Conservation (phyloP, 1,139 yeast genomes). For the Saccharomyces hybrid region DNA sequence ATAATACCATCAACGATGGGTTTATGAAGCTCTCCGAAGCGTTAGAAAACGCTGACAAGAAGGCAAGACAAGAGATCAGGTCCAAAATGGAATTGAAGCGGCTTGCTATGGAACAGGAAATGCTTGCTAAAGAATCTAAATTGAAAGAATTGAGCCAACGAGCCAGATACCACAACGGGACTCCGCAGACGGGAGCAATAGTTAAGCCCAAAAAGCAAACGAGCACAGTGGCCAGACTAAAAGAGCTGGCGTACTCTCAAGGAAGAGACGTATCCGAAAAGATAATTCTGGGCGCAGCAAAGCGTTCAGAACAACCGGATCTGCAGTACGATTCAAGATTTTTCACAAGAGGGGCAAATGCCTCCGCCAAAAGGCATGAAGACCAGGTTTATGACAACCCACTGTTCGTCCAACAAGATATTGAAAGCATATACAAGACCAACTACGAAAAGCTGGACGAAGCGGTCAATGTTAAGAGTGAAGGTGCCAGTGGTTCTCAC, state of each 20-base stretch:
- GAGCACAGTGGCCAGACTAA: conserved; percentile 41
- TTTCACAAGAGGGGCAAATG: conserved; percentile 39
- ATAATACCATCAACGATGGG: conserved; percentile 46
- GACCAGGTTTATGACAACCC: conserved; percentile 52
- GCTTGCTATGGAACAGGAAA: conserved; percentile 48
- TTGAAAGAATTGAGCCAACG: conserved; percentile 51
- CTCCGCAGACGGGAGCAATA: not conserved
- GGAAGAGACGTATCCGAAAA: conserved; percentile 49
- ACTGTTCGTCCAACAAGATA: conserved; percentile 46
- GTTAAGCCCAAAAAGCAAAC: conserved; percentile 36
- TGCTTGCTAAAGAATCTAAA: conserved; percentile 51
- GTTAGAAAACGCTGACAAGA: conserved; percentile 61
- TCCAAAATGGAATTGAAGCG: conserved; percentile 50
- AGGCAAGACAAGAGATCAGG: conserved; percentile 64
- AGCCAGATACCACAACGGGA: conserved; percentile 26
- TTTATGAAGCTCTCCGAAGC: conserved; percentile 64
- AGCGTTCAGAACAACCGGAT: conserved; percentile 34
- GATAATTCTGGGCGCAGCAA: conserved; percentile 46
- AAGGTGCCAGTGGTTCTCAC: conserved; percentile 22
- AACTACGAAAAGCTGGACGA: conserved; percentile 17
- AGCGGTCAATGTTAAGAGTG: conserved; percentile 30
- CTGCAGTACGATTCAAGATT: conserved; percentile 49
- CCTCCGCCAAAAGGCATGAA: conserved; percentile 35
- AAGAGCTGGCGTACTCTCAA: conserved; percentile 38
- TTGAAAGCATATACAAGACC: conserved; percentile 43